Percentiles rank a stretch among this genome's conserved stretches.
phyloP scores from a whole-genome alignment of 176 grass and related monocot species.

The Carex kokanica region DNA sequence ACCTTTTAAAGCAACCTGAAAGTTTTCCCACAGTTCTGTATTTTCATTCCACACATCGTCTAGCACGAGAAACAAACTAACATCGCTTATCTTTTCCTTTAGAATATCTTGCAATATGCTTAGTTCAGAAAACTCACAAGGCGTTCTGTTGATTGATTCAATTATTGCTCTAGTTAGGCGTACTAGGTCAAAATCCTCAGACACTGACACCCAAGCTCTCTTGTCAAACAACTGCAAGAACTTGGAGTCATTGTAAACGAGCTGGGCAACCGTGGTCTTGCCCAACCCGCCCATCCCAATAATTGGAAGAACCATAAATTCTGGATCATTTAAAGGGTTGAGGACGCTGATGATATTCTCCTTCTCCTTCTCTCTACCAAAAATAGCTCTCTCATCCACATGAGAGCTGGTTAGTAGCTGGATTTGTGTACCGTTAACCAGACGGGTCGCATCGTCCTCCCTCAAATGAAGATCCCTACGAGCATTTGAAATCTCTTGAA shows the following conservation, averaged over 20 bases:
- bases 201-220: conserved; percentile 33
- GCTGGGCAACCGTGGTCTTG: conserved; percentile 20
- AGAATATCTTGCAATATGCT: not conserved
- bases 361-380: not conserved
- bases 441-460: conserved; percentile 4
- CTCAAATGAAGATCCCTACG: not conserved
- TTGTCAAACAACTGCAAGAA: not conserved
- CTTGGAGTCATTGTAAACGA: conserved; percentile 15
- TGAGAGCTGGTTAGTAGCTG: not conserved
- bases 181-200: not conserved
- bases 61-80: conserved; percentile 29
- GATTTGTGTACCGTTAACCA: not conserved
- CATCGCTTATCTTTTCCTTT: not conserved
- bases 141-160: not conserved
- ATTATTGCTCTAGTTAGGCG: not conserved
- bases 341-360: not conserved
- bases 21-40: conserved; percentile 14
- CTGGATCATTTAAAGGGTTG: not conserved
- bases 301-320: conserved; percentile 19
- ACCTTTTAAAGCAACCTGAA: not conserved
- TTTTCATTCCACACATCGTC: conserved; percentile 44
- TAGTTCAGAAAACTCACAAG: not conserved
- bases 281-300: conserved; percentile 25
- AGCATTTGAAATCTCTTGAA: conserved; percentile 13
- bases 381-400: not conserved